Base-by-base conservation (phyloP, 208 protist genomes). In the Naegleria lovaniensis region DNA sequence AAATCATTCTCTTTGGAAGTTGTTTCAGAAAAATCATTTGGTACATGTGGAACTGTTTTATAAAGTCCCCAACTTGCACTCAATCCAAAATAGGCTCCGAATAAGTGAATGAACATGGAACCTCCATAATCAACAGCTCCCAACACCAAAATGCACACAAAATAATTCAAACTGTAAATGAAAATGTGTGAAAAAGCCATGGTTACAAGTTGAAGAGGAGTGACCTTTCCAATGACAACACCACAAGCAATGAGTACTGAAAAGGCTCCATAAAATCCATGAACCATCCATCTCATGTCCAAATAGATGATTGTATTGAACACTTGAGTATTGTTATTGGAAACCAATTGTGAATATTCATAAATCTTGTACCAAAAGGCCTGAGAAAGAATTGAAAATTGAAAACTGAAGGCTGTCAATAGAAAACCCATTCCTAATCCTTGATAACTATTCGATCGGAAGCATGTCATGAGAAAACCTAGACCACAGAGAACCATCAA, bases 71-170 rank as follows among this genome's bases (percentile, higher is more conserved):
- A 67, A 33, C 83, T 89, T 6, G 92, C 91, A 0, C 92, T 91
- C n/a, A 97, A 89, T 75, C 95, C 95, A 91, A 95, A 97, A 79
- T 92, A 94, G 19, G 92, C 93, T 43, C 95, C 95, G 84, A 97
- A 97, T 0, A 89, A 43, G 90, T 97, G 95, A 41, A 97, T 93
- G 29, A 90, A 91, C 91, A 97, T 95, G 85, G 93, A 93, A 33
- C 95, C 95, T 75, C 95, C 95, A 9, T 95, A 90, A 89, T 97
- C 95, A 7, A 84, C 85, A 19, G 91, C 87, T 85, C 92, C 22
- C 39, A 95, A 89, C 51, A 83, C 7, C 19, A 76, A 59, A 11
- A 91, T 22, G 40, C 59, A 25, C 4, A 96, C 91, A n/a, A 52
- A 83, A 84, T 94, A 91, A 90, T 97, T 96, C 41, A 94, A 51